A percentile compares a stretch with the other conserved stretches of the same genome.
Conservation (phyloP, 495 filamentous ascomycete species). For the Opeltia flavorubescens region DNA sequence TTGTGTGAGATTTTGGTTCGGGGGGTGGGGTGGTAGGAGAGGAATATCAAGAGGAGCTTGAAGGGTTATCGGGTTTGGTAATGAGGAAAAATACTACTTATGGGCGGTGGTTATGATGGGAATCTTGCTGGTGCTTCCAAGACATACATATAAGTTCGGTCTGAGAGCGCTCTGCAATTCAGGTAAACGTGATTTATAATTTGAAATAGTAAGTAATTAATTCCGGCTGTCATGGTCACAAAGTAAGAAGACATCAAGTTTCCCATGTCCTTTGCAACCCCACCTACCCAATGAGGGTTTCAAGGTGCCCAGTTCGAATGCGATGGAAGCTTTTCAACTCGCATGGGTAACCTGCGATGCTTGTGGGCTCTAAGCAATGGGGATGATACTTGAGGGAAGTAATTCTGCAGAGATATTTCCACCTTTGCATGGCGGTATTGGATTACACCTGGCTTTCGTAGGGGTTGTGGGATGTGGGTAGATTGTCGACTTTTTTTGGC, state of each 20-base stretch:
- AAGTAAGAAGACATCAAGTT: slow-evolving; percentile 3
- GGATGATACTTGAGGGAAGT: slow-evolving; percentile 49
- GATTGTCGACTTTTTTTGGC: slow-evolving; percentile 12
- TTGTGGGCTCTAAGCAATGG: slow-evolving; percentile 46
- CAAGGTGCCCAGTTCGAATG: slow-evolving; percentile 47
- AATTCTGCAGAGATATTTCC: slow-evolving; percentile 51
- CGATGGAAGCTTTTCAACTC: slow-evolving; percentile 42
- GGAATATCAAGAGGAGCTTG: not conserved
- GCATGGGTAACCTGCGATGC: slow-evolving; percentile 46
- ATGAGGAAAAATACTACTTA: no score
- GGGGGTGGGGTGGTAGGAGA: not conserved
- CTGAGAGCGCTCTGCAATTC: no score
- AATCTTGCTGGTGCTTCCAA: no score
- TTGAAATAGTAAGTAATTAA: not conserved
- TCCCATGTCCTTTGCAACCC: not conserved
- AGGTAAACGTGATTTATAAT: slow-evolving; percentile 2
- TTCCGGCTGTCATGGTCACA: slow-evolving; percentile 9
- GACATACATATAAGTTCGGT: no score
- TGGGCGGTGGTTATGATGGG: no score
- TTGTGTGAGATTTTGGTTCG: not conserved
- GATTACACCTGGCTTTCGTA: slow-evolving; percentile 33
- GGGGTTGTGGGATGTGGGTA: slow-evolving; percentile 6
- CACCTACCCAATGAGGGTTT: slow-evolving; percentile 1
- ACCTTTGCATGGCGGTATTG: slow-evolving; percentile 45
- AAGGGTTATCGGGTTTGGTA: no score